Evolutionary conservation across 768 basidiomycete species (phyloP), one percentile per base, ranked within the genome.

Genomic region (Boletus tomentosulus): DNA sequence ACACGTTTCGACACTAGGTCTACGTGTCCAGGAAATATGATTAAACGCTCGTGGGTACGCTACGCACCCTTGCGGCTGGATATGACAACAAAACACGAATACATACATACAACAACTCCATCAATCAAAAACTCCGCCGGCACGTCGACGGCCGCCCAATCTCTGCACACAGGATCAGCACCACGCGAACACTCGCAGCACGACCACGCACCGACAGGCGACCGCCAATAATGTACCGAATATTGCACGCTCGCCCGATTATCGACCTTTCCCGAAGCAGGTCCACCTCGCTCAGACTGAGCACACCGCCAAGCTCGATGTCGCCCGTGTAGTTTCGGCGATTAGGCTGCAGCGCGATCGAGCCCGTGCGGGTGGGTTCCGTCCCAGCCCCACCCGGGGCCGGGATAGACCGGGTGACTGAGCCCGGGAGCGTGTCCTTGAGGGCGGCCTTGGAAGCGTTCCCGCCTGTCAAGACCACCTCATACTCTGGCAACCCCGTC

Each of bases 191-290:
- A 19, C 0, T 4, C 2, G 9, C 16, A 4, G 15, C 24, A 43
- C 16, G n/a, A n/a, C 5, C 25, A 70, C 75, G 43, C 50, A 88
- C 86, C 82, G 49, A 89, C 83, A 1, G 87, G 87, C 24, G 85
- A 87, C 42, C 78, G 85, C 71, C 82, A 89, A 57, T 81, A 79
- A 57, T 82, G 74, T 46, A 87, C 76, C 69, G 85, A 68, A 51
- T 67, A 50, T 15, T n/a, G 35, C 46, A 50, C 77, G 54, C 69
- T 68, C 27, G 57, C 49, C 42, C 70, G 44, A 3, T 45, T 30
- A 16, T 54, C 52, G 71, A 48, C 57, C 76, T 76, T 49, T 76
- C 80, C 53, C 71, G 69, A 10, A 74, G 72, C 28, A 81, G 56
- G 62, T 78, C 78, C 39, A 62, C 65, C 61, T 81, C 77, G 35